Conservation (phyloP, 1,139 yeast species). For the Debaryomyces singareniensis region DNA sequence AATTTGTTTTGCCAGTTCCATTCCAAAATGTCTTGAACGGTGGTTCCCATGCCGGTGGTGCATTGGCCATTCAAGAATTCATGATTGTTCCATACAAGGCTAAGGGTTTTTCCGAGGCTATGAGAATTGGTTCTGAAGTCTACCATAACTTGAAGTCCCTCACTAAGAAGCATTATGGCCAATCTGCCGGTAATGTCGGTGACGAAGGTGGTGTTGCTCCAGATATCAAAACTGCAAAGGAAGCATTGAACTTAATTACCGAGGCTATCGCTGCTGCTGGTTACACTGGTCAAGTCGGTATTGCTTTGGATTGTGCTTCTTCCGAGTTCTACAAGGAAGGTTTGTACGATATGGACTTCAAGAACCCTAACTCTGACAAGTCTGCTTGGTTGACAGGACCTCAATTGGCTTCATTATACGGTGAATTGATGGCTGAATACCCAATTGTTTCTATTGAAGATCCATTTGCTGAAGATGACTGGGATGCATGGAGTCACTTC, state of each 20-base stretch:
- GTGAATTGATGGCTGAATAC: conserved; percentile 65
- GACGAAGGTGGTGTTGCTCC: conserved; percentile 99
- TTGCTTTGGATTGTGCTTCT: conserved; percentile 86
- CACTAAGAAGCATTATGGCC: conserved; percentile 84
- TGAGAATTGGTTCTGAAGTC: conserved; percentile 87
- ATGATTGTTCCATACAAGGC: conserved; percentile 90
- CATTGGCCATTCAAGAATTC: conserved; percentile 91
- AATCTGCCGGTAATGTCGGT: conserved; percentile 93
- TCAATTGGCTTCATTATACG: conserved; percentile 74
- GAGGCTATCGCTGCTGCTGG: conserved; percentile 82
- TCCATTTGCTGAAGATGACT: conserved; percentile 95
- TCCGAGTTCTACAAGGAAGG: conserved; percentile 91
- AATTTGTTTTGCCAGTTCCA: conserved; percentile 82
- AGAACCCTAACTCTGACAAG: conserved; percentile 79
- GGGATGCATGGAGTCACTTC: conserved; percentile 88
- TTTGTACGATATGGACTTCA: conserved; percentile 88
- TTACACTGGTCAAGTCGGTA: conserved; percentile 75
- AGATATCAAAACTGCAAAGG: conserved; percentile 78
- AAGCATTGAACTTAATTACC: conserved; percentile 83
- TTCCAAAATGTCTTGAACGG: conserved; percentile 94
- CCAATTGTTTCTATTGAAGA: conserved; percentile 93
- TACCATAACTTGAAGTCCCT: conserved; percentile 82
- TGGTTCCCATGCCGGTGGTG: conserved; percentile 97
- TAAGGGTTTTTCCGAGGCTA: conserved; percentile 74
- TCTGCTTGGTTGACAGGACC: conserved; percentile 79